A percentile compares a stretch with the other conserved stretches of the same genome.
Evolutionary conservation across 768 basidiomycete species (phyloP).

Genomic region (Macrolepiota albuminosa): DNA sequence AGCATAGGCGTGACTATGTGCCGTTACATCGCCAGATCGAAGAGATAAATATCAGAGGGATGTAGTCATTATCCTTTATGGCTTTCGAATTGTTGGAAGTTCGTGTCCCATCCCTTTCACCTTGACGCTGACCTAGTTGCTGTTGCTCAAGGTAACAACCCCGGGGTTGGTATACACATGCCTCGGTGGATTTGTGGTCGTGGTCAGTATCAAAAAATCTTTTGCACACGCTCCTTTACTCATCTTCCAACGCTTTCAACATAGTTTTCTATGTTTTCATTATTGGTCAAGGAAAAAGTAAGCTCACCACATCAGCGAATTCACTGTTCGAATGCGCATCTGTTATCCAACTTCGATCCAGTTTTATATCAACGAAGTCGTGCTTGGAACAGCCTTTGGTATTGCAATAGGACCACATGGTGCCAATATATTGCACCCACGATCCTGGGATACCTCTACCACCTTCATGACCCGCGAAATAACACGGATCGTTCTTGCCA

Average conservation of each 20-base stretch:
- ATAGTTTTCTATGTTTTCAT: conserved; percentile 81
- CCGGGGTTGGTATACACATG: conserved; percentile 57
- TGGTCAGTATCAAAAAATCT: conserved; percentile 4
- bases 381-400: conserved; percentile 76
- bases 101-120: conserved; percentile 14
- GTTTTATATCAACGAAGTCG: conserved; percentile 91
- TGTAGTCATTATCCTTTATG: background rate
- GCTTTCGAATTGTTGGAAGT: conserved; percentile 26
- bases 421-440: conserved; percentile 69
- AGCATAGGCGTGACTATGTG: too few relatives aligned
- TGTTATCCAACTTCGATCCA: conserved; percentile 19
- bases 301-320: conserved; percentile 2
- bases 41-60: background rate
- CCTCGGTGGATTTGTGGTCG: conserved; percentile 44
- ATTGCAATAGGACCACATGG: conserved; percentile 68
- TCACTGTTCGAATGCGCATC: background rate
- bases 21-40: too few relatives aligned
- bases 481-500: conserved; percentile 61
- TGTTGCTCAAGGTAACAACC: conserved; percentile 40
- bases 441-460: conserved; percentile 51
- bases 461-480: conserved; percentile 55
- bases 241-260: background rate
- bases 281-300: conserved; percentile 80
- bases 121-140: conserved; percentile 20
- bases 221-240: conserved; percentile 9